Evolutionary conservation across 139 green algal species (phyloP), one percentile per base, ranked within the genome.

Genomic region (Raphidocelis subcapitata): DNA sequence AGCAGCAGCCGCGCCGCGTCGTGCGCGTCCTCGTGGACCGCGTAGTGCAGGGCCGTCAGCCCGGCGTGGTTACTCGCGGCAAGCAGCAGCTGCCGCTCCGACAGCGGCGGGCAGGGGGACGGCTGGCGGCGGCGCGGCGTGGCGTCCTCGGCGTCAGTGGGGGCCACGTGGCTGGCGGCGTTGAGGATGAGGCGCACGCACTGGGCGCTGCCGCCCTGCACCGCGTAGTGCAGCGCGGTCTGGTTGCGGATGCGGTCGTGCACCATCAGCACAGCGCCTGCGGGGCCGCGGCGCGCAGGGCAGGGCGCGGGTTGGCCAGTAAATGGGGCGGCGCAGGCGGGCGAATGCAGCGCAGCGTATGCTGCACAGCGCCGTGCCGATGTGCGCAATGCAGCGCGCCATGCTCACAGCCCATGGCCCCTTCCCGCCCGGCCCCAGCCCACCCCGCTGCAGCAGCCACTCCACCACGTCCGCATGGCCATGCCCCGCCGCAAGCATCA

Each of bases 41-140:
- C 72, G 49, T 78, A 78, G 63, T 78, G 72, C 72, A 78, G 56
- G 18, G 72, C 51, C 12, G 72, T 72, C 51, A 78, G 63, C 46
- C 72, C 72, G 21, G 62, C 63, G 35, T 78, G 72, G 52, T 78
- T 78, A 35, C 62, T 62, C 24, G 44, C 31, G 29, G 71, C 62
- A 20, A 72, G 31, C 33, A 78, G 72, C 62, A 28, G 54, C 54
- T 29, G 23, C 24, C 54, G 24, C 24, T 61, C 54, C 24, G 24
- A 14, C 54, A n/a, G n/a, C n/a, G n/a, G n/a, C n/a, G n/a, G n/a
- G n/a, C n/a, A n/a, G n/a, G n/a, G n/a, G n/a, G n/a, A n/a, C n/a
- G n/a, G n/a, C n/a, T n/a, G n/a, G n/a, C n/a, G n/a, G n/a, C n/a
- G n/a, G n/a, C n/a, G n/a, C n/a, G n/a, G n/a, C n/a, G n/a, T n/a